Conservation (phyloP, 805 yeast species). For the Kockiozyma suomiensis region DNA sequence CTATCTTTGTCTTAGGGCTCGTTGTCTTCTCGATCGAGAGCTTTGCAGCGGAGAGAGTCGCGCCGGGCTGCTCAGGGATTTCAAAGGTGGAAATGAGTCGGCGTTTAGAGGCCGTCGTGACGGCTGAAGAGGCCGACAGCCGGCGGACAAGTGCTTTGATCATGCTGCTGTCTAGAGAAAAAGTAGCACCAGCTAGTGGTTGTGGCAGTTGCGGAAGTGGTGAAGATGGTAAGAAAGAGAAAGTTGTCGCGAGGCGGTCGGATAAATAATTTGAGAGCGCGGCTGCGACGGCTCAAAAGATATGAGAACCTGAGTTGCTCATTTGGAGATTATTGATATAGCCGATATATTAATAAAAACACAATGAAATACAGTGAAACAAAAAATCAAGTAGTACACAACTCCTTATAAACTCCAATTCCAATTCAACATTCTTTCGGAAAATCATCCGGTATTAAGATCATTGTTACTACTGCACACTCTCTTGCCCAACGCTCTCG, state of each 20-base stretch:
- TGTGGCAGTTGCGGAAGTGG: not conserved
- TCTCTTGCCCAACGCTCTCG: not conserved
- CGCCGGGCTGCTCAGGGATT: conserved; percentile 16
- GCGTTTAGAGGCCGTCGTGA: not conserved
- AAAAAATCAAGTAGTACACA: no score
- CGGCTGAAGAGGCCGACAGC: not conserved
- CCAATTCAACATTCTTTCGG: not conserved
- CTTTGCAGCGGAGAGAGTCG: conserved; percentile 50
- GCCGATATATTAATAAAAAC: no score
- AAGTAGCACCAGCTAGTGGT: not conserved
- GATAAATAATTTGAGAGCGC: no score
- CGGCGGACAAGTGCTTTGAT: not conserved
- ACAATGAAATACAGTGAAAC: no score
- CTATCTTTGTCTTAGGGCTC: conserved; percentile 56
- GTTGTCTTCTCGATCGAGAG: conserved; percentile 52
- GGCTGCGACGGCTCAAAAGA: no score
- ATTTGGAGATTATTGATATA: no score
- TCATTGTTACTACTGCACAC: not conserved
- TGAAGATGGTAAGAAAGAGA: no score
- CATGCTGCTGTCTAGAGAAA: not conserved
- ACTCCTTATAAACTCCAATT: not conserved
- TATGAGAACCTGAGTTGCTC: no score
- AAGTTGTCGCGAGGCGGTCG: no score
- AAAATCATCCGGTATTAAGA: not conserved
- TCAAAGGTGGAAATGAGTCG: conserved; percentile 4